Conservation (phyloP, 768 basidiomycete species). For the Gymnopilus junonius region DNA sequence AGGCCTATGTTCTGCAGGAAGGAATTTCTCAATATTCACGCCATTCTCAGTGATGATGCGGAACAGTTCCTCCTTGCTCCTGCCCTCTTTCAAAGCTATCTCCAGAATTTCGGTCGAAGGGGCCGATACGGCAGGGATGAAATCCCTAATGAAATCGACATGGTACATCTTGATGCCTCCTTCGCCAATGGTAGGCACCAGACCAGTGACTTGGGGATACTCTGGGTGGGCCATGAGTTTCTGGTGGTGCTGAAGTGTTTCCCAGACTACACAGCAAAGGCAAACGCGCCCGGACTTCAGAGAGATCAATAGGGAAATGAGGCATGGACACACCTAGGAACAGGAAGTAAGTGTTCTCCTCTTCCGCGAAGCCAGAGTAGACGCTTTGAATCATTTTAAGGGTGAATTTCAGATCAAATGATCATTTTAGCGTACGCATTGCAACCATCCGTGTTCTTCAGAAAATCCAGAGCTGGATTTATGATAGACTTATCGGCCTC, state of each 20-base stretch:
- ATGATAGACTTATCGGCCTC: conserved; percentile 2
- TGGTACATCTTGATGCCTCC: conserved; percentile 12
- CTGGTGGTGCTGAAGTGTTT: conserved; percentile 21
- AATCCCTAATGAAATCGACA: conserved; percentile 16
- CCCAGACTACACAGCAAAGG: no score
- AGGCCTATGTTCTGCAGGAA: conserved; percentile 8
- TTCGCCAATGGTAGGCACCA: conserved; percentile 6
- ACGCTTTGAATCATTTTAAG: conserved; percentile 1
- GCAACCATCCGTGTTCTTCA: conserved; percentile 8
- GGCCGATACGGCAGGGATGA: conserved; percentile 9
- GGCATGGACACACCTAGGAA: conserved; percentile 7
- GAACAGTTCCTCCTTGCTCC: conserved; percentile 10
- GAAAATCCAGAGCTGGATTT: conserved; percentile 3
- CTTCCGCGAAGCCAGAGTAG: conserved; percentile 11
- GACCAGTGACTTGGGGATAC: conserved; percentile 12
- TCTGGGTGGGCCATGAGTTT: conserved; percentile 12
- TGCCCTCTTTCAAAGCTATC: conserved; percentile 17
- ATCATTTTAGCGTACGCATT: neutral
- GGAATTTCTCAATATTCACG: neutral
- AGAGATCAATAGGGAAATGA: no score
- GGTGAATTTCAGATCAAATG: neutral
- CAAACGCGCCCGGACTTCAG: no score
- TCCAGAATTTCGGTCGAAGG: conserved; percentile 17
- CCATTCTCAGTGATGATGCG: conserved; percentile 6
- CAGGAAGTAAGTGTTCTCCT: neutral